Evolutionary conservation across 1,284 basidiomycete genomes (phyloP).

Genomic region (Pyrrhoderma lamaoense): DNA sequence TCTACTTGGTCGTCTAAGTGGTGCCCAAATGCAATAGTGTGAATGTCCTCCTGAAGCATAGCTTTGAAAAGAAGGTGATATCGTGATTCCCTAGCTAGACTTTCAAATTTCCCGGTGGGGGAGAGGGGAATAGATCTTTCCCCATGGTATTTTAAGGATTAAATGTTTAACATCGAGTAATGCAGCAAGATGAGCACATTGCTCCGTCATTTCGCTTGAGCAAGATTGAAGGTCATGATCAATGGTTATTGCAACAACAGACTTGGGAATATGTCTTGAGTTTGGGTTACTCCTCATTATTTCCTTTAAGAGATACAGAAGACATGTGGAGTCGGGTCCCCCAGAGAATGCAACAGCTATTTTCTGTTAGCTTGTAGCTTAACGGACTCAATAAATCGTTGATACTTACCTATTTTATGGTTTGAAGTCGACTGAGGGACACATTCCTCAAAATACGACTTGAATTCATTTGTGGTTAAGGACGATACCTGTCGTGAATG

Average conservation of each 20-base stretch:
- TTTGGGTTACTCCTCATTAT: slow-evolving; percentile 26
- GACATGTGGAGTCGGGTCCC: slow-evolving; percentile 71
- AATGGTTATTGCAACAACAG: slow-evolving; percentile 54
- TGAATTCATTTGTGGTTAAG: slow-evolving; percentile 33
- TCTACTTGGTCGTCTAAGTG: slow-evolving; percentile 77
- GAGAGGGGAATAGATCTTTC: slow-evolving; percentile 40
- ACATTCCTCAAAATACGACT: slow-evolving; percentile 31
- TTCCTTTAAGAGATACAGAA: slow-evolving; percentile 55
- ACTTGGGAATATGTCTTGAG: slow-evolving; percentile 21
- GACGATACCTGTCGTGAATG: background rate
- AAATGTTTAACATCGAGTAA: slow-evolving; percentile 41
- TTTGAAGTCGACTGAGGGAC: slow-evolving; percentile 36
- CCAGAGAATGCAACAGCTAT: slow-evolving; percentile 70
- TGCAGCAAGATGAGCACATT: slow-evolving; percentile 37
- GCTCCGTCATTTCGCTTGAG: slow-evolving; percentile 47
- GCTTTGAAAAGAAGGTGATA: slow-evolving; percentile 45
- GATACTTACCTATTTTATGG: slow-evolving; percentile 32
- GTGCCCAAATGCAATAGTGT: slow-evolving; percentile 57
- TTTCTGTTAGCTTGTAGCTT: background rate
- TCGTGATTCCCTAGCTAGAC: slow-evolving; percentile 49
- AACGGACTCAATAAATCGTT: background rate
- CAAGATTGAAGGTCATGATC: slow-evolving; percentile 58
- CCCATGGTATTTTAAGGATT: slow-evolving; percentile 50
- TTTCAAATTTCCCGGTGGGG: slow-evolving; percentile 41
- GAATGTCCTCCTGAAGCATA: slow-evolving; percentile 34